Evolutionary conservation across 2,329 filamentous ascomycete genomes (phyloP).

Genomic region (Magnaporthales sp.): DNA sequence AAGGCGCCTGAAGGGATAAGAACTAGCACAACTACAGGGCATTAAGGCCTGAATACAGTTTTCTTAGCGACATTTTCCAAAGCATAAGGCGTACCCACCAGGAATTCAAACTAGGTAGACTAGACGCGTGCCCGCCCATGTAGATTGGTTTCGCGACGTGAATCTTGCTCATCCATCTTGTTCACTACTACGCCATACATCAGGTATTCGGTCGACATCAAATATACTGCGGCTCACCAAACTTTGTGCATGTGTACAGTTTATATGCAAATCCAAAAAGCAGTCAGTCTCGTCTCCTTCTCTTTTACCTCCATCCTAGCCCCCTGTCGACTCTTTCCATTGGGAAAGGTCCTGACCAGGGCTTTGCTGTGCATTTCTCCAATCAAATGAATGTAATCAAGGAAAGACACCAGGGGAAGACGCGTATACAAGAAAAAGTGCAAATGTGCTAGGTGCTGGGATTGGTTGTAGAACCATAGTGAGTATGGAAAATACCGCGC

Average conservation of each 20-base stretch:
- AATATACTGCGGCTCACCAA: background rate
- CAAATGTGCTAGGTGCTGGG: background rate
- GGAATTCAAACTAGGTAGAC: background rate
- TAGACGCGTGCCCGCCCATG: background rate
- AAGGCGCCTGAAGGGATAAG: background rate
- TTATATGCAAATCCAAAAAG: background rate
- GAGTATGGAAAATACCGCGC: background rate
- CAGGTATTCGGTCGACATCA: background rate
- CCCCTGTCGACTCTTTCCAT: background rate
- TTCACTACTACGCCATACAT: background rate
- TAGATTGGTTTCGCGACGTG: background rate
- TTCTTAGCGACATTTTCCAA: no score
- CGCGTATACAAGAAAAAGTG: background rate
- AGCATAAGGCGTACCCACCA: background rate
- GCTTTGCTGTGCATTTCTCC: no score
- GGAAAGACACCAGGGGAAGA: background rate
- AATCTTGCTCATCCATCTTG: background rate
- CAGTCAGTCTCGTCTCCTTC: background rate
- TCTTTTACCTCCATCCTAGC: background rate
- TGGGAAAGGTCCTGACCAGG: background rate
- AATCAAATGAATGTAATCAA: background rate
- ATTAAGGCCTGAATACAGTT: background rate
- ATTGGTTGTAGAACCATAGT: background rate
- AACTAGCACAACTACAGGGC: background rate
- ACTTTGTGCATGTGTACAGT: background rate